Conservation (phyloP, 495 filamentous ascomycete genomes). For the Podospora pseudopauciseta region DNA sequence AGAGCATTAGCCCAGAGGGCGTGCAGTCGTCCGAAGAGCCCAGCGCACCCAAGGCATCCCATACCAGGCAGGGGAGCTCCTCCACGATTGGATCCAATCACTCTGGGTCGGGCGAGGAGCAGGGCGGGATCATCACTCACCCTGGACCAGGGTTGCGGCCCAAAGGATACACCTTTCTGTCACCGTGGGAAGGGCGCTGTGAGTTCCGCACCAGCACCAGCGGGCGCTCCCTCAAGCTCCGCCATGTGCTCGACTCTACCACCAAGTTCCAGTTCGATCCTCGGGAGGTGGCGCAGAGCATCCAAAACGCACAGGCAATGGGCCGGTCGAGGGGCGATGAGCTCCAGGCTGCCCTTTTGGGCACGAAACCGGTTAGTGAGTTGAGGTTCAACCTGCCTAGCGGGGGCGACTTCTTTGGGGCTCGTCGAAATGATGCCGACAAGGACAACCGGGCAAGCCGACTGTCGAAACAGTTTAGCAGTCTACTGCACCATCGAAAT, state of each 20-base stretch:
- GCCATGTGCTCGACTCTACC: constrained; percentile 56
- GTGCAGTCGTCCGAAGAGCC: constrained; percentile 19
- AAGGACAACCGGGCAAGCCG: constrained; percentile 20
- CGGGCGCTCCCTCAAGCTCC: constrained; percentile 73
- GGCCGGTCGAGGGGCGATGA: constrained; percentile 30
- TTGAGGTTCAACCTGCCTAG: constrained; percentile 79
- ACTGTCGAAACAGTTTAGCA: constrained; percentile 40
- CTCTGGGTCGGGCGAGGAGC: constrained; percentile 25
- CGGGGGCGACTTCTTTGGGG: constrained; percentile 32
- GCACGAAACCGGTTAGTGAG: constrained; percentile 66
- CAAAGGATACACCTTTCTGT: constrained; percentile 62
- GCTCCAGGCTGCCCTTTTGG: constrained; percentile 26
- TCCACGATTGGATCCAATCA: constrained; percentile 38
- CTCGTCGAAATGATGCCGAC: constrained; percentile 20
- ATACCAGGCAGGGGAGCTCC: constrained; percentile 34
- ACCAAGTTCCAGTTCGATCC: constrained; percentile 37
- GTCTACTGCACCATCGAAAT: constrained; percentile 24
- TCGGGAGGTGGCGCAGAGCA: constrained; percentile 35
- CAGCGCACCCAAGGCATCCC: constrained; percentile 20
- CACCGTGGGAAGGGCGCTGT: constrained; percentile 83
- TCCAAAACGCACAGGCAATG: constrained; percentile 32
- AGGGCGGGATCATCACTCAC: constrained; percentile 33
- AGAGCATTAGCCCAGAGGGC: constrained; percentile 22
- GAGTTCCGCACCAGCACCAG: constrained; percentile 73
- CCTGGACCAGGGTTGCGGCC: constrained; percentile 45